A percentile compares a stretch with the other conserved stretches of the same genome.
These are phyloP conservation scores for Populus hybrid DNA, from an alignment of 441 rosid species.

Conservation along the genomic window DNA sequence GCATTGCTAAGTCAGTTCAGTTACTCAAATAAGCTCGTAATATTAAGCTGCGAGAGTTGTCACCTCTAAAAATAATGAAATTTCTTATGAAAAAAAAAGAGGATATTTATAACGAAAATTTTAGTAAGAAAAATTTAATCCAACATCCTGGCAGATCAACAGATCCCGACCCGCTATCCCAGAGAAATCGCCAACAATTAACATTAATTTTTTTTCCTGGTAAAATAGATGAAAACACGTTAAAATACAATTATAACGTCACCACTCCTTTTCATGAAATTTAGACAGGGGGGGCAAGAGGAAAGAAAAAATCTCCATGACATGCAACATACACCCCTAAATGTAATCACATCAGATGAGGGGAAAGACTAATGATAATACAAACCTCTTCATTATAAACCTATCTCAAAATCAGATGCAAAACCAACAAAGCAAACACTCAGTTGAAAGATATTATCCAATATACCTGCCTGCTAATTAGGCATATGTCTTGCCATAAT, in stretches of 20 bases:
- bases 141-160: background rate
- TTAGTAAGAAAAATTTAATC: background rate
- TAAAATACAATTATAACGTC: slow-evolving; percentile 18
- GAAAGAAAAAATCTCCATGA: slow-evolving; percentile 31
- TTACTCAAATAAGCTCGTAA: background rate
- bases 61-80: background rate
- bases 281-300: slow-evolving; percentile 16
- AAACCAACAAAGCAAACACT: slow-evolving; percentile 36
- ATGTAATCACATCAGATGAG: slow-evolving; percentile 26
- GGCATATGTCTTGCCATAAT: slow-evolving; percentile 22
- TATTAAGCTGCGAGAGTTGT: background rate
- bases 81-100: background rate
- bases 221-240: slow-evolving; percentile 20
- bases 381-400: slow-evolving; percentile 41
- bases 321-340: slow-evolving; percentile 36
- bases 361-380: slow-evolving; percentile 33
- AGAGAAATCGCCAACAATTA: background rate
- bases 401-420: slow-evolving; percentile 36
- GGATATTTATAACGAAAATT: background rate
- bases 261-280: slow-evolving; percentile 28
- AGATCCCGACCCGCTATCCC: too few relatives aligned
- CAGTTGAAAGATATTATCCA: slow-evolving; percentile 30
- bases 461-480: slow-evolving; percentile 33
- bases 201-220: background rate
- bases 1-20: too few relatives aligned